Conservation (phyloP, 352 stramenopile species). For the Phytophthora ramorum region DNA sequence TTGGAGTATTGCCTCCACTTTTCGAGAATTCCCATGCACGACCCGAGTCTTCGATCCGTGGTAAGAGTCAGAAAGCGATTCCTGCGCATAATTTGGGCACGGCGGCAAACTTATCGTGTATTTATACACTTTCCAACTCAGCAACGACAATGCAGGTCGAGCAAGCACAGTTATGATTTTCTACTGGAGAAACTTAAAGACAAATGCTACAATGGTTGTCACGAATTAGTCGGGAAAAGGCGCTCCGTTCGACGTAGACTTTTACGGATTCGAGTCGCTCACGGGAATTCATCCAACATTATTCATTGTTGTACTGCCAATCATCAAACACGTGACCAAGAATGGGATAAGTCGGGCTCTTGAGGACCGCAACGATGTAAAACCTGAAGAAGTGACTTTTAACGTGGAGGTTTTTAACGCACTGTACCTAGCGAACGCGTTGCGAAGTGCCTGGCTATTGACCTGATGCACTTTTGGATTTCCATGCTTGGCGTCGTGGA, state of each 20-base stretch:
- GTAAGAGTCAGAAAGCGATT: background rate
- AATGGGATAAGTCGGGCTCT: conserved; percentile 25
- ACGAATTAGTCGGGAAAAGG: no score
- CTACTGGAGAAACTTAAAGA: no score
- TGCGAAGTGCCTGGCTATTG: background rate
- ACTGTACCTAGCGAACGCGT: background rate
- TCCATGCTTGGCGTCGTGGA: background rate
- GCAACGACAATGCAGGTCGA: no score
- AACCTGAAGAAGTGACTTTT: conserved; percentile 9
- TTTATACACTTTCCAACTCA: background rate
- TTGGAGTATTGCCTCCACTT: background rate
- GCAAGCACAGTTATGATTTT: no score
- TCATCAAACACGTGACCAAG: conserved; percentile 20
- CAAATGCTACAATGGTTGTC: no score
- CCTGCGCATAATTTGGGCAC: background rate
- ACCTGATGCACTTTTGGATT: background rate
- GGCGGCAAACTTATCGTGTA: no score
- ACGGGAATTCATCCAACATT: conserved; percentile 1
- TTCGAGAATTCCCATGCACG: background rate
- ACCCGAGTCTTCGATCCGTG: background rate
- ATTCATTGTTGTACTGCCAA: background rate
- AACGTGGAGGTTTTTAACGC: background rate
- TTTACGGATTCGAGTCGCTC: background rate
- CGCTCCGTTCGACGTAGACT: no score
- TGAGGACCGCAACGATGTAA: conserved; percentile 13